A percentile compares a stretch with the other conserved stretches of the same genome.
phyloP scores from a whole-genome alignment of 2,329 filamentous ascomycete species.

The Botrytis deweyae region DNA sequence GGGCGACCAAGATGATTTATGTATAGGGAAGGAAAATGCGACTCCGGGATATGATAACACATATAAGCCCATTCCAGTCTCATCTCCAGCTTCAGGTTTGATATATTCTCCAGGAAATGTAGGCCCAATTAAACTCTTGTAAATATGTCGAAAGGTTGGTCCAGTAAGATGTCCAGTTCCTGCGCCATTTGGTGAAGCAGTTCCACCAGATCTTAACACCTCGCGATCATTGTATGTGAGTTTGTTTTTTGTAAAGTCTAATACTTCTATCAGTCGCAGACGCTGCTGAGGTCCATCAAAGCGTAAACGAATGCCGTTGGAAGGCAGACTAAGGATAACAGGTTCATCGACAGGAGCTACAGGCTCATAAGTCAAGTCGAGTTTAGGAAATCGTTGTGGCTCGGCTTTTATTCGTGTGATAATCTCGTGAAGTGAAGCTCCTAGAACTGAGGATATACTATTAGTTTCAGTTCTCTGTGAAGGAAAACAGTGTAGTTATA shows the following conservation, averaged over 20 bases:
- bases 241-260: slow-evolving; percentile 83
- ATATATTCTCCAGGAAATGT: slow-evolving; percentile 94
- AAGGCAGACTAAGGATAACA: slow-evolving; percentile 71
- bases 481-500: slow-evolving; percentile 38
- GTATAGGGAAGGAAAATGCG: slow-evolving; percentile 85
- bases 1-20: slow-evolving; percentile 70
- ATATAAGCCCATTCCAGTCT: slow-evolving; percentile 68
- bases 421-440: slow-evolving; percentile 87
- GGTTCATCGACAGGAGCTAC: slow-evolving; percentile 71
- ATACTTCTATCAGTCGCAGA: slow-evolving; percentile 83
- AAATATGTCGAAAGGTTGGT: slow-evolving; percentile 84
- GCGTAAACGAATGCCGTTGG: slow-evolving; percentile 83
- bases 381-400: slow-evolving; percentile 75
- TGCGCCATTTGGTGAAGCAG: slow-evolving; percentile 38
- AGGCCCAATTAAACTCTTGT: slow-evolving; percentile 88
- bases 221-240: slow-evolving; percentile 82
- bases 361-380: slow-evolving; percentile 81
- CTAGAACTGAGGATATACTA: slow-evolving; percentile 61
- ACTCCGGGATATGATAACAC: slow-evolving; percentile 93
- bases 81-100: slow-evolving; percentile 54
- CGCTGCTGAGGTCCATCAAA: slow-evolving; percentile 95
- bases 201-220: slow-evolving; percentile 62
- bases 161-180: slow-evolving; percentile 47
- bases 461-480: slow-evolving; percentile 22
- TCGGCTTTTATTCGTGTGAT: slow-evolving; percentile 86